A percentile compares a stretch with the other conserved stretches of the same genome.
These are phyloP conservation scores for Groenewaldozyma auringiensis DNA, from an alignment of 1,139 yeast genomes.

Conservation along the genomic window DNA sequence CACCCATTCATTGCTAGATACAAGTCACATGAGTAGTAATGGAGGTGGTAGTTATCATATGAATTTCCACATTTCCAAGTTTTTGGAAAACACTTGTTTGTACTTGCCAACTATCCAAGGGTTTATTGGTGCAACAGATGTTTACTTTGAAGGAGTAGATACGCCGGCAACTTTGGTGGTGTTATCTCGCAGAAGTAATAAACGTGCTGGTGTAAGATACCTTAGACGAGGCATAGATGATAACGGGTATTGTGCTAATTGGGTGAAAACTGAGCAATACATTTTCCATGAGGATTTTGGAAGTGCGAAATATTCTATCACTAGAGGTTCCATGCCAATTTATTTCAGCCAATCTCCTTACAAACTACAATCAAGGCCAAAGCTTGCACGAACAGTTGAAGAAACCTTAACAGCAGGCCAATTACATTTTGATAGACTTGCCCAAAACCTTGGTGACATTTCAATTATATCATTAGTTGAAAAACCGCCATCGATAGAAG, in stretches of 20 bases:
- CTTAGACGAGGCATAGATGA: conserved; percentile 40
- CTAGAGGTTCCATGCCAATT: conserved; percentile 43
- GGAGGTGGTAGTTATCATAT: conserved; percentile 25
- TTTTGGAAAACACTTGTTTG: conserved; percentile 21
- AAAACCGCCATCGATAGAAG: conserved; percentile 30
- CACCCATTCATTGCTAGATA: conserved; percentile 11
- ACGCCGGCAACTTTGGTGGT: conserved; percentile 19
- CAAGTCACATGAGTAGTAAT: background rate
- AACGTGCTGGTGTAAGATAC: conserved; percentile 41
- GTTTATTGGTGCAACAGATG: conserved; percentile 19
- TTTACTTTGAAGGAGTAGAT: conserved; percentile 3
- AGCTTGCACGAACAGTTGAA: conserved; percentile 25
- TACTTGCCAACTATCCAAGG: conserved; percentile 33
- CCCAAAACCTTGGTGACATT: conserved; percentile 24
- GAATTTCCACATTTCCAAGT: conserved; percentile 25
- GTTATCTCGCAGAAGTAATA: conserved; percentile 33
- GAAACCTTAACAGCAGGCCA: conserved; percentile 26
- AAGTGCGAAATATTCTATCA: conserved; percentile 16
- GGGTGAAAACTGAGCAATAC: conserved; percentile 39
- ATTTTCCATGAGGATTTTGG: conserved; percentile 12
- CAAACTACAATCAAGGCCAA: conserved; percentile 40
- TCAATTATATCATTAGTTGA: conserved; percentile 35
- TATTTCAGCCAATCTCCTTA: conserved; percentile 47
- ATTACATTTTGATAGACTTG: conserved; percentile 29
- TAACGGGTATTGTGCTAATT: conserved; percentile 40